phyloP scores from a whole-genome alignment of 192 early-diverging fungal genomes.

The Backusella westeae region DNA sequence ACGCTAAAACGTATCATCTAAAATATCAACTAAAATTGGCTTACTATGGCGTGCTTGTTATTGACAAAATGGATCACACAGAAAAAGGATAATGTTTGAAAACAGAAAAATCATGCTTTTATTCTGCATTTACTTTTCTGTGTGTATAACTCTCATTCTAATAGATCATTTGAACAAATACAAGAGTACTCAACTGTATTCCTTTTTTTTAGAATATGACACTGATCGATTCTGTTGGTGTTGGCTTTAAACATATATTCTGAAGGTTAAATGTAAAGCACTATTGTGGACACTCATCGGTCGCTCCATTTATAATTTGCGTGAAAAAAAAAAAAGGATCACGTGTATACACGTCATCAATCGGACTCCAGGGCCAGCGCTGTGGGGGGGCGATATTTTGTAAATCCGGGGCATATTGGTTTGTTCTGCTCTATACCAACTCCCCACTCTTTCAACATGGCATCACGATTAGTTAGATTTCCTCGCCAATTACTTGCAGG shows the following conservation, averaged over 20 bases:
- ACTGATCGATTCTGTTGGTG: neutral
- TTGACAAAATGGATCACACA: neutral
- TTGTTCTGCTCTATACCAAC: constrained; percentile 6
- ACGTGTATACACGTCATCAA: neutral
- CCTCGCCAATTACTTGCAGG: constrained; percentile 13
- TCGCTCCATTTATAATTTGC: too few species aligned
- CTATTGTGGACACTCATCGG: too few species aligned
- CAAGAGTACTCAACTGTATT: neutral
- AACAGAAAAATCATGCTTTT: neutral
- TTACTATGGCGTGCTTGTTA: neutral
- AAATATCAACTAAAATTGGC: neutral
- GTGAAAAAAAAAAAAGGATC: neutral
- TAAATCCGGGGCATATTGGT: neutral
- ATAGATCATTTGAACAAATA: neutral
- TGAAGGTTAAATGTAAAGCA: too few species aligned
- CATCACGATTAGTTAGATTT: constrained; percentile 16
- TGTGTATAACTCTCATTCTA: neutral
- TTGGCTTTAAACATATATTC: neutral
- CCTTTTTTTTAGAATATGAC: neutral
- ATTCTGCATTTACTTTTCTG: neutral
- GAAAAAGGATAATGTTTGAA: neutral
- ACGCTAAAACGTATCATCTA: neutral
- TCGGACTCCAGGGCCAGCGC: neutral
- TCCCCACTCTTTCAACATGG: constrained; percentile 14
- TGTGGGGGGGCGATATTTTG: constrained; percentile 8